Evolutionary conservation across 2,329 filamentous ascomycete species (phyloP).

Genomic region (Botrytis galanthina): DNA sequence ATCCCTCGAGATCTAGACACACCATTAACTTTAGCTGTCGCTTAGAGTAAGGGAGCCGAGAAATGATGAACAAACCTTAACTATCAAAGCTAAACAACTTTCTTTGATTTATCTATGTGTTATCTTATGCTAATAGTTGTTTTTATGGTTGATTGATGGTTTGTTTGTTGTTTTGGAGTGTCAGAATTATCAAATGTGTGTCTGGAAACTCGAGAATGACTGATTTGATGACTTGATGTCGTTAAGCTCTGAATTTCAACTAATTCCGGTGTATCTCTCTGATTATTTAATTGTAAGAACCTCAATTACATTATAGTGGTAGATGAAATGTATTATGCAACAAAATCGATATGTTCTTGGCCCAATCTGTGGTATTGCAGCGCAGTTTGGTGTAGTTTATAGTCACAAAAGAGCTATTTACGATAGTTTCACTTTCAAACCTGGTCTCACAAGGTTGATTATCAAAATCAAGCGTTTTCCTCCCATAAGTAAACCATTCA

Average conservation of each 20-base stretch:
- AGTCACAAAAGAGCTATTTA: neutral
- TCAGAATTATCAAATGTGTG: accelerated
- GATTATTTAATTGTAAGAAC: neutral
- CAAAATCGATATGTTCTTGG: neutral
- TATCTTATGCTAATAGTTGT: accelerated
- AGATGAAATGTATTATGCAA: accelerated
- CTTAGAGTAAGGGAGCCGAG: slow-evolving; percentile 11
- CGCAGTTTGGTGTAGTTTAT: accelerated
- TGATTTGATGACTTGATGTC: neutral
- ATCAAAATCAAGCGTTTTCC: neutral
- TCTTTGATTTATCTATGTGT: accelerated
- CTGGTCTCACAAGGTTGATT: accelerated
- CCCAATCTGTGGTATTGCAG: accelerated
- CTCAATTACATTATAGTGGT: accelerated
- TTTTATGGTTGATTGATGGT: accelerated
- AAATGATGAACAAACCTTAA: neutral
- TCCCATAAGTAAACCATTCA: no score
- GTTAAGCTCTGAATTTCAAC: neutral
- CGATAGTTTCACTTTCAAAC: neutral
- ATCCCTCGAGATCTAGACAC: neutral
- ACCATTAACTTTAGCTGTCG: neutral
- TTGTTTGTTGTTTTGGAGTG: neutral
- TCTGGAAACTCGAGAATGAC: neutral
- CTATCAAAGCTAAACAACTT: neutral
- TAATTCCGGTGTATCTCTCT: no score